These are phyloP conservation scores for Nakaseomyces nivariensis DNA, from an alignment of 1,139 yeast genomes.

Conservation along the genomic window DNA sequence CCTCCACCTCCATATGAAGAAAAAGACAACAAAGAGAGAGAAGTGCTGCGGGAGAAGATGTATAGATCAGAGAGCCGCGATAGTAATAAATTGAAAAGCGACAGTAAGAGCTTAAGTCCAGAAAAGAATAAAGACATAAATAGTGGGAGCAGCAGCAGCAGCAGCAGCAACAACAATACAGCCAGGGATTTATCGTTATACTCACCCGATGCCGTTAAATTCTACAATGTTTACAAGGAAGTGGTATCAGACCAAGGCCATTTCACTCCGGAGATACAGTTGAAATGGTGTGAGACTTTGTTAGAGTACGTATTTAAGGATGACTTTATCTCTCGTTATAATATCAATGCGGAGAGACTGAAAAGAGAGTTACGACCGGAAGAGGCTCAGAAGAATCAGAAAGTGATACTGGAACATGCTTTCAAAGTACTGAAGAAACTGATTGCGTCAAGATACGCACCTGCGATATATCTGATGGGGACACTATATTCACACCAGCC, in stretches of 20 bases:
- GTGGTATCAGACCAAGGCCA: constrained; percentile 4
- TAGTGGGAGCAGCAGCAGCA: not conserved
- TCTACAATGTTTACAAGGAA: constrained; percentile 9
- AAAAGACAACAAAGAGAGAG: constrained; percentile 7
- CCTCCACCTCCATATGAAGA: constrained; percentile 14
- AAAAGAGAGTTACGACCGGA: constrained; percentile 33
- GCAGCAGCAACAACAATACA: not conserved
- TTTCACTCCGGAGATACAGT: constrained; percentile 38
- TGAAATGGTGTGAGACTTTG: constrained; percentile 41
- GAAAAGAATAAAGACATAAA: not conserved
- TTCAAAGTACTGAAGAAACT: constrained; percentile 48
- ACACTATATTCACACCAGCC: constrained; percentile 45
- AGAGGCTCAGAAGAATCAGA: constrained; percentile 41
- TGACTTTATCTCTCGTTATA: constrained; percentile 34
- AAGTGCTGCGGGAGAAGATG: constrained; percentile 14
- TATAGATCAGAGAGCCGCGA: constrained; percentile 9
- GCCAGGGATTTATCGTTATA: constrained; percentile 11
- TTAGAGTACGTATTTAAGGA: constrained; percentile 37
- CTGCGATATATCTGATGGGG: constrained; percentile 51
- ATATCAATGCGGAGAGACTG: constrained; percentile 36
- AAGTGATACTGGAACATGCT: constrained; percentile 47
- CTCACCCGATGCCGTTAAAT: constrained; percentile 15
- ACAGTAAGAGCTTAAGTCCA: not conserved
- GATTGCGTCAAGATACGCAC: constrained; percentile 33
- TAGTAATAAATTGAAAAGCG: not conserved